A percentile compares a stretch with the other conserved stretches of the same genome.
Evolutionary conservation across 2,329 filamentous ascomycete genomes (phyloP).

Genomic region (Fusarium abutilonis): DNA sequence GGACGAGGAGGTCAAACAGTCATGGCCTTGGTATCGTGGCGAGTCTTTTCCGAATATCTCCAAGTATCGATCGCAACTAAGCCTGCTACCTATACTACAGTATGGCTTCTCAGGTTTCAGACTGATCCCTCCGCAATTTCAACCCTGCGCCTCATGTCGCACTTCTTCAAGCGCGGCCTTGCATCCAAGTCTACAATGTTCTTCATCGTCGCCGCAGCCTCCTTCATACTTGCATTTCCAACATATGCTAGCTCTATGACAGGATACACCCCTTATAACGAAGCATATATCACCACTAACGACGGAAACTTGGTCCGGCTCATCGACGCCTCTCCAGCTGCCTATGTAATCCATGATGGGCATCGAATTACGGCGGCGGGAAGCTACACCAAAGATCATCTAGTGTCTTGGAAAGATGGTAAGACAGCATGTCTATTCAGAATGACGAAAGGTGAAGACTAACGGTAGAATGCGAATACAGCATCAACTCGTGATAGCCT

Average conservation of each 20-base stretch:
- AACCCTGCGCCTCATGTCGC: background rate
- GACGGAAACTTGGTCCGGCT: background rate
- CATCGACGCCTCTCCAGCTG: rapidly evolving
- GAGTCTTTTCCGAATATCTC: conserved; percentile 12
- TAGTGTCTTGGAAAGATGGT: background rate
- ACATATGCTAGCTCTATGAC: conserved; percentile 24
- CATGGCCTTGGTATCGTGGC: conserved; percentile 5
- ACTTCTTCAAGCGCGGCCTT: conserved; percentile 2
- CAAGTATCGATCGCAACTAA: background rate
- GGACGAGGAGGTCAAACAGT: conserved; percentile 11
- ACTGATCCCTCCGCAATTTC: background rate
- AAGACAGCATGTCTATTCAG: background rate
- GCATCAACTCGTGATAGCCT: background rate
- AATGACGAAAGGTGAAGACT: background rate
- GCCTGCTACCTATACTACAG: conserved; percentile 1
- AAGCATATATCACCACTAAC: background rate
- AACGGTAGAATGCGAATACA: background rate
- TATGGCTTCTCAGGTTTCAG: conserved; percentile 8
- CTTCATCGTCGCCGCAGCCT: background rate
- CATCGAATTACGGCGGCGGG: background rate
- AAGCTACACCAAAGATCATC: background rate
- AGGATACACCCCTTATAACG: conserved; percentile 7
- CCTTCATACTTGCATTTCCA: conserved; percentile 3
- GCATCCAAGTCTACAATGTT: conserved; percentile 3
- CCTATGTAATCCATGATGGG: conserved; percentile 14